Evolutionary conservation across 176 grass and related monocot species (phyloP).

Genomic region (Oryza officinalis): DNA sequence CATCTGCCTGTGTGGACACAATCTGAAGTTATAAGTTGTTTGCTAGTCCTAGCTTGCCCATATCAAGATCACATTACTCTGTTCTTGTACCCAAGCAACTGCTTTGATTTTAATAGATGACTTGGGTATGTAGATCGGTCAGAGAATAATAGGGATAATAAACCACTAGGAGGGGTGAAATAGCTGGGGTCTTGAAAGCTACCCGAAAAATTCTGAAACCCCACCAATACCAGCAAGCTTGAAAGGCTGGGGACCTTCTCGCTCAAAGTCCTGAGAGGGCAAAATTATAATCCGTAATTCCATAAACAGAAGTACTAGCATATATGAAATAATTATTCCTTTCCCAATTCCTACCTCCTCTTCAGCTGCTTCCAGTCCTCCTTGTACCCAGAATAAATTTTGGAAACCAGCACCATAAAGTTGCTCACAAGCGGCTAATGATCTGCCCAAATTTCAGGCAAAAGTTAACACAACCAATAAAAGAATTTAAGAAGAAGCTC

Average conservation of each 20-base stretch:
- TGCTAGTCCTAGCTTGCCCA: conserved; percentile 7
- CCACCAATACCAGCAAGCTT: conserved; percentile 91
- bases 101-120: not conserved
- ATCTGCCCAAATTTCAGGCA: conserved; percentile 45
- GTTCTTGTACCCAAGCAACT: not conserved
- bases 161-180: not conserved
- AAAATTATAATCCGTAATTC: not conserved
- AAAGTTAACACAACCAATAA: not conserved
- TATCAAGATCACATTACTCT: not conserved
- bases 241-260: conserved; percentile 88
- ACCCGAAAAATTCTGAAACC: conserved; percentile 94
- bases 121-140: not conserved
- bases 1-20: not conserved
- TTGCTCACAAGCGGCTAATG: conserved; percentile 86
- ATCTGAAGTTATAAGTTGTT: not conserved
- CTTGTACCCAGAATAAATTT: conserved; percentile 98
- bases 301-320: not conserved
- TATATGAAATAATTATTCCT: not conserved
- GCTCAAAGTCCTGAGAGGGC: conserved; percentile 64
- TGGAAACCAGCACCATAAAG: conserved; percentile 82
- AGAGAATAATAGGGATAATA: not conserved
- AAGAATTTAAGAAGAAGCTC: not conserved
- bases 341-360: conserved; percentile 63
- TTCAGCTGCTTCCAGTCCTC: conserved; percentile 90
- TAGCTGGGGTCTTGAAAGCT: conserved; percentile 24